Base-by-base conservation (phyloP, 2,329 filamentous ascomycete species). In the Xylariaceae sp. region DNA sequence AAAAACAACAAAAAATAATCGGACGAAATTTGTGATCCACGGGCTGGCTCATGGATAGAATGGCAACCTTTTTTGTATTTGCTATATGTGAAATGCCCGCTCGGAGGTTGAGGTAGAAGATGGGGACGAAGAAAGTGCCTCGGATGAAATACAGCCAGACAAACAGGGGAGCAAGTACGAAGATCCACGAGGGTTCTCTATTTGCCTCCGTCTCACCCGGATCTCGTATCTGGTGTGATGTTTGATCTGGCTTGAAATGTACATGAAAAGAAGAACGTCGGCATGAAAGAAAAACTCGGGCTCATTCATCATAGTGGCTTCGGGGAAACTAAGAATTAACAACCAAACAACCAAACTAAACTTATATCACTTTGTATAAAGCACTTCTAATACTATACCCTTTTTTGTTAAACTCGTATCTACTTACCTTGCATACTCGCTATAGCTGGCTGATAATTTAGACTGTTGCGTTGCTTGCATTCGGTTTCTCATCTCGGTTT, bases 341-440 rank as follows among this genome's bases (percentile, higher is more conserved):
- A 30, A 30, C 3, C 23, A 30, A 30, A 69, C 61, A 70, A 65
- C 63, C 66, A 63, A 65, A 60, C 63, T 69, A 70, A 69, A 69
- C 68, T 48, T 64, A 66, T 64, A 62, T 63, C 64, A 61, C 61
- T 68, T 68, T 63, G 54, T 64, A 68, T 69, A 65, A 18, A 53
- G 37, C 37, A 10, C 37, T 13, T 13, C 11, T 41, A 41, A 69
- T 70, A 69, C 50, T 64, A 66, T 64, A 62, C 64, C 64, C 61
- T 62, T 68, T 68, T 63, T 55, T 64, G 68, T 68, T 65, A 15
- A 53, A 53, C 52, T 30, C 23, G 23, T 30, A 30, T 30, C 23
- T 30, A 30, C 3, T 30, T 30, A 30, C 23, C 5, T 30, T 30
- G 5, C 23, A 4, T 30, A 30, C 23, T 30, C 5, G 5, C 23